Conservation (phyloP, 352 stramenopile genomes). For the Phytopythium oedochilum region DNA sequence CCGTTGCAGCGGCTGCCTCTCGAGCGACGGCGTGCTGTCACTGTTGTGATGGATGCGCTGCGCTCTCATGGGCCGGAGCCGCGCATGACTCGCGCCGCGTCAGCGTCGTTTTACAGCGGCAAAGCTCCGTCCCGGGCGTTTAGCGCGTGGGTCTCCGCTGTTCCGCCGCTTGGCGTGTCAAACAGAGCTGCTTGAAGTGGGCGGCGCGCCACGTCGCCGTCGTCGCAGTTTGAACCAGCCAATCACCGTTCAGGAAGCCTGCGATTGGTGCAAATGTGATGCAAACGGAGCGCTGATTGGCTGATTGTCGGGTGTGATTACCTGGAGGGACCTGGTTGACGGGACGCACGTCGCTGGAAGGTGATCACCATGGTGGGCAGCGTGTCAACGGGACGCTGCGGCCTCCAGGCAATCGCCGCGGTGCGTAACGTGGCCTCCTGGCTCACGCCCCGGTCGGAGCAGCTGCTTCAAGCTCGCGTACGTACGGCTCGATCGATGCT, state of each 20-base stretch:
- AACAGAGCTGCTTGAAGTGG: conserved; percentile 1
- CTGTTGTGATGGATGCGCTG: neutral
- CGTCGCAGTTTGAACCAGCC: neutral
- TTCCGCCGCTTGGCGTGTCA: conserved; percentile 1
- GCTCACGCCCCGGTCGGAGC: too few relatives aligned
- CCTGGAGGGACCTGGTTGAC: neutral
- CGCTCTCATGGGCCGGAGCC: neutral
- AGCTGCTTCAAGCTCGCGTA: too few relatives aligned
- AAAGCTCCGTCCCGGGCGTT: too few relatives aligned
- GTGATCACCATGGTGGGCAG: neutral
- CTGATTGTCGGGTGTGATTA: neutral
- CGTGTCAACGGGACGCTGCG: neutral
- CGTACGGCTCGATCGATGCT: too few relatives aligned
- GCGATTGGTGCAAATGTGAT: neutral
- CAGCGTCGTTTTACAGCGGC: too few relatives aligned
- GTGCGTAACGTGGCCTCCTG: too few relatives aligned
- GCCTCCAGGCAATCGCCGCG: neutral
- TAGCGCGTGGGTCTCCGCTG: too few relatives aligned
- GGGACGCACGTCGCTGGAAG: too few relatives aligned
- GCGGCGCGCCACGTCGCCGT: neutral
- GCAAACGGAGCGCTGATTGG: neutral
- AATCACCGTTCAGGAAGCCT: neutral
- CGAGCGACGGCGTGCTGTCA: neutral
- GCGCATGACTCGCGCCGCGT: conserved; percentile 1
- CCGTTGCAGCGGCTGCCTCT: neutral